A percentile compares a stretch with the other conserved stretches of the same genome.
Evolutionary conservation across 1,284 basidiomycete species (phyloP).

Genomic region (Entoloma clypeatum): DNA sequence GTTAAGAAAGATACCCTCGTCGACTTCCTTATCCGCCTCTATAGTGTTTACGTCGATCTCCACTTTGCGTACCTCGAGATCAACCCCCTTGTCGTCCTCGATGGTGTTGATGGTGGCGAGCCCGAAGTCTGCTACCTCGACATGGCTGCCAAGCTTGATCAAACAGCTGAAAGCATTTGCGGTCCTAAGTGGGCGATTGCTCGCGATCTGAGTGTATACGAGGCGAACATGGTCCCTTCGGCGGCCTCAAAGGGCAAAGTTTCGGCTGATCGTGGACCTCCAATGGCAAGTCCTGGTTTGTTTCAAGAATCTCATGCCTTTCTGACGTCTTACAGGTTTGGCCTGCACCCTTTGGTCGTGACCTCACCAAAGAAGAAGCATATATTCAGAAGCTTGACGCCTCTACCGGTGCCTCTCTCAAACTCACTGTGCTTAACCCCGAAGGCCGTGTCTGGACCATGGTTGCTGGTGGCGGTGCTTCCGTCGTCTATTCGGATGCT

Average conservation of each 20-base stretch:
- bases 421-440: conserved; percentile 94
- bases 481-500: conserved; percentile 90
- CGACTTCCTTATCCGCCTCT: conserved; percentile 94
- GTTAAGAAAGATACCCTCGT: conserved; percentile 83
- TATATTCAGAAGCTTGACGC: conserved; percentile 99
- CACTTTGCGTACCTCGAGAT: conserved; percentile 99
- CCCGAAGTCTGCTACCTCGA: conserved; percentile 94
- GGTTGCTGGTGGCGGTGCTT: conserved; percentile 89
- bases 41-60: conserved; percentile 96
- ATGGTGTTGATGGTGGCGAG: conserved; percentile 67
- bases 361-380: conserved; percentile 97
- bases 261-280: conserved; percentile 90
- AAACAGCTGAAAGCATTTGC: conserved; percentile 97
- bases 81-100: conserved; percentile 96
- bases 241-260: conserved; percentile 51
- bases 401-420: conserved; percentile 96
- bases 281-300: conserved; percentile 73
- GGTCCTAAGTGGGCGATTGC: conserved; percentile 99
- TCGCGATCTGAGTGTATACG: conserved; percentile 81
- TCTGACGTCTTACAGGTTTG: conserved; percentile 50
- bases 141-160: conserved; percentile 99
- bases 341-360: conserved; percentile 97
- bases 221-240: conserved; percentile 36
- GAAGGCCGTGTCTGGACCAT: conserved; percentile 99
- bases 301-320: conserved; percentile 9